Evolutionary conservation across 345 rosid genomes (phyloP), one percentile per base, ranked within the genome.

Genomic region (Syzygium aqueum): DNA sequence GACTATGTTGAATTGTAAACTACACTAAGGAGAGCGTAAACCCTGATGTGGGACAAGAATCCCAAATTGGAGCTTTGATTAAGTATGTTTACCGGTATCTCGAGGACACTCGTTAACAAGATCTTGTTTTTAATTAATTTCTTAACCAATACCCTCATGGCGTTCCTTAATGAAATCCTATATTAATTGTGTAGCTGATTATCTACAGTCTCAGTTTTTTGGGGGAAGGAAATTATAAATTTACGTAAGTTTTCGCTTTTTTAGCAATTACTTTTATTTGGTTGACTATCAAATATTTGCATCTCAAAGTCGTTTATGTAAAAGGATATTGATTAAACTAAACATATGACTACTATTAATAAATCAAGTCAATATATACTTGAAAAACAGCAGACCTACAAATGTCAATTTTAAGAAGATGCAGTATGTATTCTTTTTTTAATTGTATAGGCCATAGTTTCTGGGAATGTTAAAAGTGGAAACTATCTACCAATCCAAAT

Each of bases 261-360:
- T 73, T 2, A 73, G 46, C 0, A 0, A 73, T 37, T 37, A 37
- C 7, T 73, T 33, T 3, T 14, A 73, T 73, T 3, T 3, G 0
- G 7, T 9, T 2, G 25, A 19, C 25, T 2, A 19, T 33, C 37
- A 19, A 33, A 19, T 19, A 0, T 33, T 73, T 33, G 49, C 49
- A 73, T 73, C 10, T 73, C 8, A 37, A 37, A 21, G 82, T 1
- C 27, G 22, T 21, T 21, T 73, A 73, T 37, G 49, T 73, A 10
- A 73, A 73, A 9, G 27, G 49, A 73, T 73, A 37, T 19, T 9
- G 49, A 9, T 73, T 9, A 37, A 37, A 5, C 49, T 33, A 37
- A 73, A 37, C 25, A 73, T 21, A 67, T 17, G 21, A 33, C 46
- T 33, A 3, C 2, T 21, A 37, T 67, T 21, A 2, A 73, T 37